Percentiles rank a stretch among this genome's conserved stretches.
These are phyloP conservation scores for Scedosporium boydii DNA, from an alignment of 2,329 filamentous ascomycete genomes.

Conservation along the genomic window DNA sequence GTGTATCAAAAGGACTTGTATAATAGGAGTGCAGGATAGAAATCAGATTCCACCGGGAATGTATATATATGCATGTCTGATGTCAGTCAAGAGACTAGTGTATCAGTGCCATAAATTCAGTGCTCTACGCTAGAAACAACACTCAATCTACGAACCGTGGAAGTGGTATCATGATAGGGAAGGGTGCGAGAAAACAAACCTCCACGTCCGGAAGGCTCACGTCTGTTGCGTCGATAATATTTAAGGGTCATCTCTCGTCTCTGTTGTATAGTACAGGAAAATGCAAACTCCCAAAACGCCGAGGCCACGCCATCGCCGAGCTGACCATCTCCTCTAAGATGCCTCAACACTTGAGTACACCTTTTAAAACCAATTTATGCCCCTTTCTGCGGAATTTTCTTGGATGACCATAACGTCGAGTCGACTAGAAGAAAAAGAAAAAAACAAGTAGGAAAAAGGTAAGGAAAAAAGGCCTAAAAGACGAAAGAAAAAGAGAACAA, in stretches of 20 bases:
- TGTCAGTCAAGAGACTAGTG: no score
- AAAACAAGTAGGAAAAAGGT: not conserved
- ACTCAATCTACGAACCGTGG: not conserved
- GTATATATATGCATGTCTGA: no score
- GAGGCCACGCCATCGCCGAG: not conserved
- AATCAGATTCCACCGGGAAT: no score
- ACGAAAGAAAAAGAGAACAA: not conserved
- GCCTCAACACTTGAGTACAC: conserved; percentile 2
- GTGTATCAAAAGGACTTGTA: not conserved
- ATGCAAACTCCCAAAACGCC: not conserved
- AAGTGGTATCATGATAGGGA: no score
- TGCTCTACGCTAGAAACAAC: not conserved
- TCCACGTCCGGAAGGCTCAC: no score
- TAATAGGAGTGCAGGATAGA: not conserved
- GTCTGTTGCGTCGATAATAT: no score
- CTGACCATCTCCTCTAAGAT: not conserved
- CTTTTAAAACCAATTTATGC: not conserved
- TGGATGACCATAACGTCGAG: not conserved
- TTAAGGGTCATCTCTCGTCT: not conserved
- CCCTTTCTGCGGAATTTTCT: not conserved
- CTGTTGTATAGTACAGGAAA: not conserved
- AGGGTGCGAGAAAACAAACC: no score
- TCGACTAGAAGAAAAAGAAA: not conserved
- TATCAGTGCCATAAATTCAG: no score
- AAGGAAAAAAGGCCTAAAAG: conserved; percentile 1